A percentile compares a stretch with the other conserved stretches of the same genome.
Conservation (phyloP, 768 basidiomycete genomes). For the Leccinum rimulosum region DNA sequence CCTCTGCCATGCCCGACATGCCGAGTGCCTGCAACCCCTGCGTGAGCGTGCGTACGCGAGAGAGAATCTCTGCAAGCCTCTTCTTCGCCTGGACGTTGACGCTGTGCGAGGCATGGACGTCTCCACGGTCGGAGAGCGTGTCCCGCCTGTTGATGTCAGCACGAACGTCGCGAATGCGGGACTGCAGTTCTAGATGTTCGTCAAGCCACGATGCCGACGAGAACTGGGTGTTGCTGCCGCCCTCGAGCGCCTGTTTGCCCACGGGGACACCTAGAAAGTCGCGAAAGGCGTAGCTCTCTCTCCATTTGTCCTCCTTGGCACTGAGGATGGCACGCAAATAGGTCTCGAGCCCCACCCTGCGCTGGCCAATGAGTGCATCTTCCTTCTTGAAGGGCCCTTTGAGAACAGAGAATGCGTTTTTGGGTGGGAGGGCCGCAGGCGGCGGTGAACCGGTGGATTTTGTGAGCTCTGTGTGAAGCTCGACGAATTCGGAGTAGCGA, state of each 20-base stretch:
- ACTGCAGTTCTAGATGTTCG: slow-evolving; percentile 78
- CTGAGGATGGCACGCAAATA: slow-evolving; percentile 87
- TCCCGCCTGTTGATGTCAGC: slow-evolving; percentile 88
- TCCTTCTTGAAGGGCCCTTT: slow-evolving; percentile 50
- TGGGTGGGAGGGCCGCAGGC: slow-evolving; percentile 79
- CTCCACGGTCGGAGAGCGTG: slow-evolving; percentile 72
- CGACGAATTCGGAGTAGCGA: slow-evolving; percentile 92
- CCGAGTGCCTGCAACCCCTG: slow-evolving; percentile 65
- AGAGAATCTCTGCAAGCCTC: slow-evolving; percentile 73
- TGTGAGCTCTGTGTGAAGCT: slow-evolving; percentile 78
- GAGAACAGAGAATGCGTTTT: slow-evolving; percentile 72
- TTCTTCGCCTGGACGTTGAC: slow-evolving; percentile 85
- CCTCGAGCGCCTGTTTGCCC: slow-evolving; percentile 44
- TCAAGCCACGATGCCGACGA: slow-evolving; percentile 85
- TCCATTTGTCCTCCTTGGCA: slow-evolving; percentile 79
- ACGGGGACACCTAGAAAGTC: slow-evolving; percentile 86
- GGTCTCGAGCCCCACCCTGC: slow-evolving; percentile 70
- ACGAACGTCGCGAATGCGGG: slow-evolving; percentile 75
- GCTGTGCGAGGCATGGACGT: slow-evolving; percentile 70
- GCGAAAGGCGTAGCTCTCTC: slow-evolving; percentile 73
- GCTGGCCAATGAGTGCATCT: slow-evolving; percentile 68
- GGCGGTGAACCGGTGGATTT: slow-evolving; percentile 80
- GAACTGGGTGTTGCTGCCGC: slow-evolving; percentile 46
- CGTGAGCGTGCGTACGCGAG: slow-evolving; percentile 70
- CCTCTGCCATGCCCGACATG: slow-evolving; percentile 75